These are phyloP conservation scores for Lachancea cidri DNA, from an alignment of 805 yeast genomes.

Conservation along the genomic window DNA sequence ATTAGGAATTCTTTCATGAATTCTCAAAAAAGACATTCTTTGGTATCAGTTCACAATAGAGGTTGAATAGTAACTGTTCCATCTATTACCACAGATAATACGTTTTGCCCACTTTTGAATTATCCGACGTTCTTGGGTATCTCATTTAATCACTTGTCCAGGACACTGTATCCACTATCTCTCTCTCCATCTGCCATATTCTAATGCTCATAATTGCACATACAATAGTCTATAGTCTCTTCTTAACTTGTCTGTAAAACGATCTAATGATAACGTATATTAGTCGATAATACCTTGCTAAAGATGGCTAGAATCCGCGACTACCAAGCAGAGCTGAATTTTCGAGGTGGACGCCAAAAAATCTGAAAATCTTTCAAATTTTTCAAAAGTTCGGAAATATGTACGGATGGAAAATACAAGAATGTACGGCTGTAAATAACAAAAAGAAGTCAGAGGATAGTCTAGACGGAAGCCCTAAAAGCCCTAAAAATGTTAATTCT, in stretches of 20 bases:
- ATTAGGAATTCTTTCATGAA: too few relatives aligned
- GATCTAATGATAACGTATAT: neutral
- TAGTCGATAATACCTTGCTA: slow-evolving; percentile 2
- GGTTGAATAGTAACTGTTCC: too few relatives aligned
- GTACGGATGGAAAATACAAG: neutral
- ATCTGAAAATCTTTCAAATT: neutral
- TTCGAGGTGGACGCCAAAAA: too few relatives aligned
- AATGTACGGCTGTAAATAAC: too few relatives aligned
- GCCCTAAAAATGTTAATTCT: too few relatives aligned
- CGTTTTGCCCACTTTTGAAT: too few relatives aligned
- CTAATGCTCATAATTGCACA: slow-evolving; percentile 6
- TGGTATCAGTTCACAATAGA: too few relatives aligned
- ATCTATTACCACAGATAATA: too few relatives aligned
- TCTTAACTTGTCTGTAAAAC: slow-evolving; percentile 2
- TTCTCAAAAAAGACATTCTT: too few relatives aligned
- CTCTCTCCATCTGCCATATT: neutral
- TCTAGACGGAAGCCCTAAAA: neutral
- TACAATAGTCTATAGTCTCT: slow-evolving; percentile 19
- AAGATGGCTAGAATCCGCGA: neutral
- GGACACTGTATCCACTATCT: neutral
- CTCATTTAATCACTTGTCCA: neutral
- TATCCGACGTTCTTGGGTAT: too few relatives aligned
- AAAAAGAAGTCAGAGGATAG: too few relatives aligned
- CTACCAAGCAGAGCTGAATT: neutral
- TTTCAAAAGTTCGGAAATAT: neutral